Evolutionary conservation across 2,329 filamentous ascomycete species (phyloP), one percentile per base, ranked within the genome.

Genomic region (Graphiopsis chlorocephala): DNA sequence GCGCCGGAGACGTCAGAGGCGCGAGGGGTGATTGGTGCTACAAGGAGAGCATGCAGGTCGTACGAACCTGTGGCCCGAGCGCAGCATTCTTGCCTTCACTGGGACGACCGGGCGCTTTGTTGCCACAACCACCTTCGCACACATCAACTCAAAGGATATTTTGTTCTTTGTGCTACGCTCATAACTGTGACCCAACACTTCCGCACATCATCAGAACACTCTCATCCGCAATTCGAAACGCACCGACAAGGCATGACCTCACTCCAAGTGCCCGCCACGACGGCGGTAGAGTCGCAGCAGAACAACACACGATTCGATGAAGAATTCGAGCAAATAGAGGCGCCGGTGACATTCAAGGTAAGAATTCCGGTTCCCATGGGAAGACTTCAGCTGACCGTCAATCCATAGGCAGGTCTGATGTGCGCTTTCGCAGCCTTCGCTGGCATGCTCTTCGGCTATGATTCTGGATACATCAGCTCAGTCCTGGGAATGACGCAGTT

Each of bases 351-450:
- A 5, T 55, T 72, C 59, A 77, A 75, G 67, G 69, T 68, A 42
- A 56, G 62, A 45, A 1, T 10, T 12, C 4, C 4, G 38, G n/a
- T 12, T 10, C 6, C n/a, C 10, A 1, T 10, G 23, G n/a, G 38
- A 8, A 45, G 38, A 4, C 10, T 4, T 12, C 6, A 53, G 26
- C 50, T 53, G 17, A 53, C 17, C 50, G 3, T 20, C 7, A n/a
- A 53, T 23, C 14, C 4, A 4, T 48, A 85, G 78, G 85, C 86
- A 14, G 87, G 86, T 74, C 69, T 86, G 38, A 83, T 87, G 78
- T 86, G 84, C 71, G 84, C 83, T 64, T 87, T 87, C 71, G 85
- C 85, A 20, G 82, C 85, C 45, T 86, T 86, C 72, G 85, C 84
- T 71, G 85, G 84, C 73, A 84, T 86, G 71, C 83, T 86, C 74